Conservation (phyloP, 2,329 filamentous ascomycete species). For the Aspergillus aculeatinus region DNA sequence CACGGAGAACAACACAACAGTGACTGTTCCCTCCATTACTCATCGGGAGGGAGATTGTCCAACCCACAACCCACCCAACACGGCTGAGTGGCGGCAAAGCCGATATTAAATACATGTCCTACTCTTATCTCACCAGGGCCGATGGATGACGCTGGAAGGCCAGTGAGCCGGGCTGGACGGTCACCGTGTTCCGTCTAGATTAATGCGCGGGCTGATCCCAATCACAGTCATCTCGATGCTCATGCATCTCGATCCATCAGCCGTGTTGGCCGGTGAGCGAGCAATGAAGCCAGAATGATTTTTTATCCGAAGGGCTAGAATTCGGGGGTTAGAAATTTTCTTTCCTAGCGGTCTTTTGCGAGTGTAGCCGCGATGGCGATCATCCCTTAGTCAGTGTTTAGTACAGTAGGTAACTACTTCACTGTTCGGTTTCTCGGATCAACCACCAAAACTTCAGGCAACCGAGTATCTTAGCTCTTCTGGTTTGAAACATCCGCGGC, state of each 20-base stretch:
- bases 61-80: not conserved
- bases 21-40: not conserved
- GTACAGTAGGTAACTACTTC: not conserved
- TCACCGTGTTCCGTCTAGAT: not conserved
- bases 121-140: not conserved
- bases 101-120: not conserved
- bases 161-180: not conserved
- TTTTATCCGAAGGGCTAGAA: not conserved
- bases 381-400: not conserved
- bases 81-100: not conserved
- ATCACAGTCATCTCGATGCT: not conserved
- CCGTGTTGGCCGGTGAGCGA: not conserved
- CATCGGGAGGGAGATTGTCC: not conserved
- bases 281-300: not conserved
- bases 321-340: not conserved
- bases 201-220: not conserved
- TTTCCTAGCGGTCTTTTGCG: not conserved
- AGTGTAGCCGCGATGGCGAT: not conserved
- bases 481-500: constrained; percentile 9
- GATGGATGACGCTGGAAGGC: not conserved
- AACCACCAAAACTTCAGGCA: constrained; percentile 7
- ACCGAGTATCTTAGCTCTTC: not conserved
- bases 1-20: too few relatives aligned
- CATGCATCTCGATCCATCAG: not conserved
- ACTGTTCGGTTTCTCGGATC: not conserved